Evolutionary conservation across 192 early-diverging fungal genomes (phyloP).

Genomic region (Lobosporangium transversale): DNA sequence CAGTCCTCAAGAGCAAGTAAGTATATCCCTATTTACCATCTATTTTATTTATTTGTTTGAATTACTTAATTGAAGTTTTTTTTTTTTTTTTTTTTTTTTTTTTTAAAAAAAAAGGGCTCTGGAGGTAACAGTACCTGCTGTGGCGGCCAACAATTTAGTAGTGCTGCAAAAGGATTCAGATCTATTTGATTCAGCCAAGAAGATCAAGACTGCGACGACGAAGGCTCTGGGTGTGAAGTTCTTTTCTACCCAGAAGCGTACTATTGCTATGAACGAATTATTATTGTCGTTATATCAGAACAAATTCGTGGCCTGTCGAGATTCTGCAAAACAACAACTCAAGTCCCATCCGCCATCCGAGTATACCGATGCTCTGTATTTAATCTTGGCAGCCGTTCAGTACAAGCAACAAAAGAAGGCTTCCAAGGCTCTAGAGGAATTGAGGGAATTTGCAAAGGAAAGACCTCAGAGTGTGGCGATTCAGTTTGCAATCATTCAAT

Average conservation of each 20-base stretch:
- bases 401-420: conserved; percentile 66
- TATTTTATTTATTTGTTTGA: too few relatives aligned
- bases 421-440: conserved; percentile 64
- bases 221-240: conserved; percentile 70
- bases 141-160: conserved; percentile 77
- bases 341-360: conserved; percentile 71
- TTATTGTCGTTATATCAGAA: conserved; percentile 65
- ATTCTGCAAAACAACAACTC: conserved; percentile 58
- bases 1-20: conserved; percentile 66
- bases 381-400: conserved; percentile 67
- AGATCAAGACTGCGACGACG: conserved; percentile 62
- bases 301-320: conserved; percentile 65
- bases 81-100: not conserved
- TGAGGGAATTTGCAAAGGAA: conserved; percentile 54
- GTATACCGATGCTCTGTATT: conserved; percentile 65
- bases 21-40: not conserved
- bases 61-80: not conserved
- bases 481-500: conserved; percentile 71
- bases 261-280: conserved; percentile 72
- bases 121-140: conserved; percentile 66
- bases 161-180: conserved; percentile 66
- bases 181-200: conserved; percentile 65
- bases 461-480: conserved; percentile 62
- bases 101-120: conserved; percentile 40
- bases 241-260: conserved; percentile 62